Conservation (phyloP, 2,329 filamentous ascomycete species). For the Trichoderma guizhouense region DNA sequence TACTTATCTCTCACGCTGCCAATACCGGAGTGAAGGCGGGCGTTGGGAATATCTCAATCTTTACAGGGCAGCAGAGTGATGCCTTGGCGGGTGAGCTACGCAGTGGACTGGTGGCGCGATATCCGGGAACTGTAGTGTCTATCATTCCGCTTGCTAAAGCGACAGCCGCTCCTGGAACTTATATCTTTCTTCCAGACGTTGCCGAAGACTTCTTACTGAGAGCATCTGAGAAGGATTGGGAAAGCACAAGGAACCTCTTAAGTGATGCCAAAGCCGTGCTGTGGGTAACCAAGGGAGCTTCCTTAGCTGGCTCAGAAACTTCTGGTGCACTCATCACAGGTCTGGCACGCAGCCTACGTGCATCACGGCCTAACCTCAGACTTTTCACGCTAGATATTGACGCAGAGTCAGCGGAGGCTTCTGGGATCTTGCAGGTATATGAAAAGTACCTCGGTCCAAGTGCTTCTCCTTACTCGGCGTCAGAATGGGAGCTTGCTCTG, state of each 20-base stretch:
- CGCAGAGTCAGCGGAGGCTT: background rate
- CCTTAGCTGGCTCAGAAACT: background rate
- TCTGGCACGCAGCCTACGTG: constrained; percentile 1
- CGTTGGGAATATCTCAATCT: background rate
- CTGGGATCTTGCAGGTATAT: constrained; percentile 3
- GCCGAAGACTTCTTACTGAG: background rate
- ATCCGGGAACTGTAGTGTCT: background rate
- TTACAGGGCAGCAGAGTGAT: background rate
- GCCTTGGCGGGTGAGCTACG: background rate
- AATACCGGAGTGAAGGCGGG: background rate
- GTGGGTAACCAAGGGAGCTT: constrained; percentile 14
- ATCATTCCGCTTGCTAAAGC: background rate
- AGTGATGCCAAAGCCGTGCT: constrained; percentile 1
- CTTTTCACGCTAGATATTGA: constrained; percentile 8
- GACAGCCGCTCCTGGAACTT: background rate
- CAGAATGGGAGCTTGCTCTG: constrained; percentile 16
- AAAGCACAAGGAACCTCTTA: background rate
- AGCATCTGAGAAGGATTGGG: constrained; percentile 1
- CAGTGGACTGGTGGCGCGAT: background rate
- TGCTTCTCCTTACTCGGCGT: constrained; percentile 9
- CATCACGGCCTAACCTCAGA: background rate
- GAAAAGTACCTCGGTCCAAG: constrained; percentile 8
- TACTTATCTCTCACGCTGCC: constrained; percentile 9
- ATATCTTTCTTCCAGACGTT: constrained; percentile 3
- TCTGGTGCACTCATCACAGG: background rate